A percentile compares a stretch with the other conserved stretches of the same genome.
Conservation (phyloP, 495 filamentous ascomycete genomes). For the Penicillium mononematosum region DNA sequence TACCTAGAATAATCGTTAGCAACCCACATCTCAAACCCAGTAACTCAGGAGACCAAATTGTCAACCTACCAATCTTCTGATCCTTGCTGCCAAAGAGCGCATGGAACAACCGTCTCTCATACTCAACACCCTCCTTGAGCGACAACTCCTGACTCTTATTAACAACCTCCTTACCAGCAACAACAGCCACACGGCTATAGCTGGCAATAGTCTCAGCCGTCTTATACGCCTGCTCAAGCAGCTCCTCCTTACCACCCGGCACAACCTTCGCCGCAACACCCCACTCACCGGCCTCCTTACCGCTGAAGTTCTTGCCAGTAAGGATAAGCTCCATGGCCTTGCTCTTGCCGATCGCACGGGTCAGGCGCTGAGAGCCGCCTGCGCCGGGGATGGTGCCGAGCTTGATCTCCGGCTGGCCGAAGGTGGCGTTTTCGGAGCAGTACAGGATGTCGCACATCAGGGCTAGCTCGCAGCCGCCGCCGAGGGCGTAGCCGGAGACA, state of each 20-base stretch:
- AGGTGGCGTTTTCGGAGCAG: conserved; percentile 76
- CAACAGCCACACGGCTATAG: conserved; percentile 73
- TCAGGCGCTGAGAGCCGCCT: conserved; percentile 87
- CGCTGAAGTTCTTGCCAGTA: conserved; percentile 78
- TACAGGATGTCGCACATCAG: conserved; percentile 96
- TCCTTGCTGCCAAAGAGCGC: conserved; percentile 87
- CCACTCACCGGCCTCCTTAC: conserved; percentile 82
- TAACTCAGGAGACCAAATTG: neutral
- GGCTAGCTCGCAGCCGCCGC: conserved; percentile 95
- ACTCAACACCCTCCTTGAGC: conserved; percentile 88
- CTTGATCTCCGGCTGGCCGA: conserved; percentile 96
- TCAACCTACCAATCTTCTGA: conserved; percentile 80
- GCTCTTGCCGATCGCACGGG: conserved; percentile 80
- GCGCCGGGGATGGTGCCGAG: conserved; percentile 90
- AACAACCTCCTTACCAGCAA: conserved; percentile 95
- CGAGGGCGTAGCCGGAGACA: conserved; percentile 90
- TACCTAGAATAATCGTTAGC: conserved; percentile 51
- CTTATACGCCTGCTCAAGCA: conserved; percentile 72
- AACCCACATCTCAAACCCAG: neutral
- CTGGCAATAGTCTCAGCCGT: conserved; percentile 88
- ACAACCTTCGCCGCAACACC: conserved; percentile 83
- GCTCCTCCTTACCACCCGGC: conserved; percentile 68
- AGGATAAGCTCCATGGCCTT: conserved; percentile 93
- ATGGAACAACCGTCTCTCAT: conserved; percentile 90
- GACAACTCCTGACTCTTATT: conserved; percentile 92